A percentile compares a stretch with the other conserved stretches of the same genome.
Evolutionary conservation across 176 grass and related monocot genomes (phyloP).

Genomic region (Thalia dealbata): DNA sequence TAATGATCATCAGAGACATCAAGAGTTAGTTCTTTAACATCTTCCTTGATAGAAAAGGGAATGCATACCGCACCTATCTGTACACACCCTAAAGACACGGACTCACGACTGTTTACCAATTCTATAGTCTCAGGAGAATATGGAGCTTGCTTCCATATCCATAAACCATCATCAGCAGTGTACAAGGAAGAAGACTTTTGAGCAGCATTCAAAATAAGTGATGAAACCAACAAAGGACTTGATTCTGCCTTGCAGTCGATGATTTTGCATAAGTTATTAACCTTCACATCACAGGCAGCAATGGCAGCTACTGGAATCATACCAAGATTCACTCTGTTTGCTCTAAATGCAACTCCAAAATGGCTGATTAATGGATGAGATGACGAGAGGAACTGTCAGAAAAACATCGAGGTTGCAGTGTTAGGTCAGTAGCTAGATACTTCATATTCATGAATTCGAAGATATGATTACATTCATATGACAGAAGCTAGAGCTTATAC

Average conservation of each 20-base stretch:
- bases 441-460: not conserved
- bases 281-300: conserved; percentile 64
- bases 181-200: conserved; percentile 42
- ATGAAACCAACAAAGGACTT: conserved; percentile 53
- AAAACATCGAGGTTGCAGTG: conserved; percentile 19
- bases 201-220: conserved; percentile 59
- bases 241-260: conserved; percentile 50
- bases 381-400: conserved; percentile 55
- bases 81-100: conserved; percentile 21
- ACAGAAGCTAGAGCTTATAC: too few relatives aligned
- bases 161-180: conserved; percentile 39
- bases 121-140: conserved; percentile 41
- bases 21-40: conserved; percentile 36
- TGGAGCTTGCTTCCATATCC: conserved; percentile 43
- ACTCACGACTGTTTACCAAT: conserved; percentile 33
- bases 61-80: conserved; percentile 47
- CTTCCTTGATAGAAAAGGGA: conserved; percentile 50
- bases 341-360: conserved; percentile 50
- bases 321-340: conserved; percentile 41
- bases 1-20: conserved; percentile 43
- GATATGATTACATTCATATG: not conserved
- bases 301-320: conserved; percentile 53
- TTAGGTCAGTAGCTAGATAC: not conserved
- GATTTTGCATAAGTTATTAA: conserved; percentile 64
- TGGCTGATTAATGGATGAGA: conserved; percentile 76